These are phyloP conservation scores for Capsaspora owczarzaki DNA, from an alignment of 78 protist species.

Conservation along the genomic window DNA sequence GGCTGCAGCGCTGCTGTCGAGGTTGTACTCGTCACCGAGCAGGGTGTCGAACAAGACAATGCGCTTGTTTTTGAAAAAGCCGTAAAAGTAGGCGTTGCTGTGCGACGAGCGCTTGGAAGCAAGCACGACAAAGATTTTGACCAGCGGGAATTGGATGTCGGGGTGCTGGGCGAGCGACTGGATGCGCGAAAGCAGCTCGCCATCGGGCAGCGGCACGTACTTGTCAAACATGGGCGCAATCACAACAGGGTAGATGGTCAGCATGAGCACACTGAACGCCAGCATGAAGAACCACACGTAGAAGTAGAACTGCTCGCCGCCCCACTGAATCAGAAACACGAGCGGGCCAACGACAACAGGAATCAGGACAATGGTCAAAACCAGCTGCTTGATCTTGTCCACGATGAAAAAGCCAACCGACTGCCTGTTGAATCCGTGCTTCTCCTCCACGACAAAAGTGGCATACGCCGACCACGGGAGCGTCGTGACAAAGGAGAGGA, in stretches of 20 bases:
- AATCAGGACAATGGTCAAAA: conserved; percentile 12
- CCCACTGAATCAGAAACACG: background rate
- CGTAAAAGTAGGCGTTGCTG: conserved; percentile 61
- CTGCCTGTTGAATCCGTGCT: conserved; percentile 66
- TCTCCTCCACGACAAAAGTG: conserved; percentile 66
- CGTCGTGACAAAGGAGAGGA: background rate
- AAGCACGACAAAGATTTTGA: conserved; percentile 49
- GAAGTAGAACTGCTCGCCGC: conserved; percentile 30
- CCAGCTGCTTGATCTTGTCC: conserved; percentile 20
- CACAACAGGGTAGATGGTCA: conserved; percentile 51
- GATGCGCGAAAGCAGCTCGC: conserved; percentile 5
- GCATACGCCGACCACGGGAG: conserved; percentile 51
- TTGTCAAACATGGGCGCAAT: conserved; percentile 80
- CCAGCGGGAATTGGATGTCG: conserved; percentile 43
- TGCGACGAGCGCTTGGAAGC: conserved; percentile 59
- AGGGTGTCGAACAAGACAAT: conserved; percentile 80
- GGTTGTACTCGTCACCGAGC: conserved; percentile 7
- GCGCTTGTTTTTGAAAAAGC: conserved; percentile 67
- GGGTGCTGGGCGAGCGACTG: conserved; percentile 17
- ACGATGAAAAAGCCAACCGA: conserved; percentile 16
- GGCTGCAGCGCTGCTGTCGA: background rate
- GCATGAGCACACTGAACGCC: conserved; percentile 21
- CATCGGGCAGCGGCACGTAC: background rate
- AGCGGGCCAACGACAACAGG: background rate
- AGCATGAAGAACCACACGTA: conserved; percentile 30